Percentiles rank a stretch among this genome's conserved stretches.
Conservation (phyloP, 176 grass and related monocot species). For the Pharus latifolius region DNA sequence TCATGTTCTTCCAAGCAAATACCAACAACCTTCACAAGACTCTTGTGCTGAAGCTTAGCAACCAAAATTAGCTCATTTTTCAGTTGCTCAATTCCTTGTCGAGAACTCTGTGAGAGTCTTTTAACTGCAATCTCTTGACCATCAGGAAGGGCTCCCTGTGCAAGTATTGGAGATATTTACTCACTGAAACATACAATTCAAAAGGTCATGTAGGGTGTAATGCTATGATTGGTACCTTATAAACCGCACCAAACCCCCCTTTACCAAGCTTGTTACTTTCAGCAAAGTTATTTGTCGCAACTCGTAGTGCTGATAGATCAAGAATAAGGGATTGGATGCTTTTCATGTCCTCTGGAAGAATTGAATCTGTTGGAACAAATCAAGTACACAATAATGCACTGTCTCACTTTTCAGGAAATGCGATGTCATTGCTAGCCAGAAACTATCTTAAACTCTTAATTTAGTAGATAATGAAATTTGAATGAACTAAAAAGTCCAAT, state of each 20-base stretch:
- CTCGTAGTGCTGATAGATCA: slow-evolving; percentile 36
- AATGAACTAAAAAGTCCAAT: neutral
- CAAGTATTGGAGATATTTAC: neutral
- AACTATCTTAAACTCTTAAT: neutral
- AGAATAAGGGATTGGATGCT: slow-evolving; percentile 44
- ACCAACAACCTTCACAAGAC: slow-evolving; percentile 33
- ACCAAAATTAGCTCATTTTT: slow-evolving; percentile 41
- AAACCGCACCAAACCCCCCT: slow-evolving; percentile 73
- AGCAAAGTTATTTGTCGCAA: slow-evolving; percentile 50
- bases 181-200: neutral
- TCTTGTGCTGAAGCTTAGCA: slow-evolving; percentile 38
- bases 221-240: slow-evolving; percentile 38
- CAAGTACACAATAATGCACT: neutral
- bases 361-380: slow-evolving; percentile 25
- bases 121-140: slow-evolving; percentile 36
- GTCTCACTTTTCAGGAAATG: neutral
- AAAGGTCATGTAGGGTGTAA: neutral
- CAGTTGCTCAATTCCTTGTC: slow-evolving; percentile 30
- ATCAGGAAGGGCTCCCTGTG: slow-evolving; percentile 26
- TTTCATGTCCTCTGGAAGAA: slow-evolving; percentile 7
- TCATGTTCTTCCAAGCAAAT: slow-evolving; percentile 34
- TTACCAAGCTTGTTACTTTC: slow-evolving; percentile 56
- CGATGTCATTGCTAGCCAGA: neutral
- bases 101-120: slow-evolving; percentile 1
- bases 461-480: neutral